Evolutionary conservation across 208 protist species (phyloP).

Genomic region (Trichomonas tenax): DNA sequence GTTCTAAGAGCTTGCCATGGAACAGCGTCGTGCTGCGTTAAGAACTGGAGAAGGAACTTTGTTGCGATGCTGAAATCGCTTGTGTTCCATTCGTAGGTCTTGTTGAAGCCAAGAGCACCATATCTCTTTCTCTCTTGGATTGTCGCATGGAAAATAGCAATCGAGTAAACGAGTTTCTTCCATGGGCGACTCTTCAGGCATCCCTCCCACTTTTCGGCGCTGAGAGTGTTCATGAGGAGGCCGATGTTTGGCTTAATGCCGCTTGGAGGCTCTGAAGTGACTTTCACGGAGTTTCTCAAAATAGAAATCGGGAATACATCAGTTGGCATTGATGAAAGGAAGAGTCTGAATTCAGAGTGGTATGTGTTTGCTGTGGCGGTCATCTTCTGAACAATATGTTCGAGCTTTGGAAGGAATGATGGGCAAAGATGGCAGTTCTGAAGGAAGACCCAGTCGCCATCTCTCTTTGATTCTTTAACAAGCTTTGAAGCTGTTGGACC

Average conservation of each 20-base stretch:
- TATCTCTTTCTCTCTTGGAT: slow-evolving; percentile 59
- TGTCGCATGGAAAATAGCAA: slow-evolving; percentile 89
- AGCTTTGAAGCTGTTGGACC: slow-evolving; percentile 68
- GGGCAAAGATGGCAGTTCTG: slow-evolving; percentile 88
- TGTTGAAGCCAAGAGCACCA: slow-evolving; percentile 85
- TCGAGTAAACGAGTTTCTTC: slow-evolving; percentile 77
- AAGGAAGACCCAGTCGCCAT: slow-evolving; percentile 67
- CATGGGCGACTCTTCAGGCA: slow-evolving; percentile 38
- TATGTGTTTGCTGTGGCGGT: slow-evolving; percentile 31
- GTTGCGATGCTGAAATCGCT: slow-evolving; percentile 80
- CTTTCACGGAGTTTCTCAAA: slow-evolving; percentile 84
- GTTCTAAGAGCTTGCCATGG: slow-evolving; percentile 87
- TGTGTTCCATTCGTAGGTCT: slow-evolving; percentile 86
- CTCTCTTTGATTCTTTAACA: slow-evolving; percentile 64
- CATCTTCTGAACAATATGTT: slow-evolving; percentile 64
- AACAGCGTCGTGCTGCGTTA: slow-evolving; percentile 74
- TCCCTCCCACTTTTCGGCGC: slow-evolving; percentile 50
- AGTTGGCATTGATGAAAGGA: slow-evolving; percentile 87
- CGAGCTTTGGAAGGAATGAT: slow-evolving; percentile 64
- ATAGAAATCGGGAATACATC: slow-evolving; percentile 83
- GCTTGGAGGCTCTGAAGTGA: slow-evolving; percentile 88
- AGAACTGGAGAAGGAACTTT: slow-evolving; percentile 73
- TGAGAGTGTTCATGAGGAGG: slow-evolving; percentile 68
- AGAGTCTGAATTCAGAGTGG: slow-evolving; percentile 75
- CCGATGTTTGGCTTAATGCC: slow-evolving; percentile 54